Evolutionary conservation across 2,329 filamentous ascomycete species (phyloP), one percentile per base, ranked within the genome.

Genomic region (Phyllosticta paracitricarpa): DNA sequence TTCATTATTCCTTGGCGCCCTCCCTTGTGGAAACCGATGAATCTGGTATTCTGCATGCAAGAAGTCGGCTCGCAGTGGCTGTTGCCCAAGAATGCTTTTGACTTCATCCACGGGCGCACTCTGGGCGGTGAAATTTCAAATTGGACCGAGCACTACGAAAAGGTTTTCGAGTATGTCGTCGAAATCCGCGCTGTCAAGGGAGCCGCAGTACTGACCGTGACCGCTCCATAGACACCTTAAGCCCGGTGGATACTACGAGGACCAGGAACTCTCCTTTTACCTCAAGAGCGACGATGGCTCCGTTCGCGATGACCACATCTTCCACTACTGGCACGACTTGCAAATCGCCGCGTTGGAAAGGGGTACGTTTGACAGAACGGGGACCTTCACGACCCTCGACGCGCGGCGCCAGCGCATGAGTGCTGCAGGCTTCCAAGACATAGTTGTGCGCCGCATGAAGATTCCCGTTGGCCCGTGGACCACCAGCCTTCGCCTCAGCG

Each of bases 381-480:
- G 74, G 6, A 67, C 68, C 33, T 70, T 77, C 24, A 76, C 73
- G 48, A 33, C 69, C 30, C 60, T 73, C 17, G 71, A 77, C 48
- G 52, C 56, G 12, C 55, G 51, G 35, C 72, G 75, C 63, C 68
- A 73, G 52, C 75, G 77, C 59, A 74, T 84, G 65, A 69, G 72
- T 2, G 78, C 79, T 12, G 81, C 78, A 0, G 83, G 83, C 0
- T 85, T 85, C 64, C 71, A 75, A 54, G 76, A 83, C 59, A 77
- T 85, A 0, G 70, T 70, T 0, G 78, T 82, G 66, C 70, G 75
- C 2, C 66, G 79, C 14, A 68, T 64, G 64, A 71, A 70, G 57
- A 5, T 79, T 75, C 65, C 68, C 0, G 63, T 71, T 30, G 67
- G 68, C 1, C 64, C 65, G 0, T 71, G 68, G 68, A 62, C 65